phyloP scores from a whole-genome alignment of 345 rosid species.

The Schrenkiella parvula region DNA sequence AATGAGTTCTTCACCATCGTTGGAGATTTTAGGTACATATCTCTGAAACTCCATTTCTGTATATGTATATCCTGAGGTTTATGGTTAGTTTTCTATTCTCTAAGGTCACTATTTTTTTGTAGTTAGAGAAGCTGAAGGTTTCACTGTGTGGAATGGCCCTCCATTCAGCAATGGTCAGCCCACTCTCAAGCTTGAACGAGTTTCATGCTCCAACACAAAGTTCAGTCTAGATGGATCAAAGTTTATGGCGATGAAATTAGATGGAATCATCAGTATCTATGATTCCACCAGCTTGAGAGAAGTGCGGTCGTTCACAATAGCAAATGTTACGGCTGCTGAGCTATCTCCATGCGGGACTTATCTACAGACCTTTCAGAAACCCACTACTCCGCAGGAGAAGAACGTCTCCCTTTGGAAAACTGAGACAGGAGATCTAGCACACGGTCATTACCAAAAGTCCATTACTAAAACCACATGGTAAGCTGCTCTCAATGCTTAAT shows the following conservation, averaged over 20 bases:
- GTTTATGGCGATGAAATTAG: slow-evolving; percentile 59
- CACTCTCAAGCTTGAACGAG: slow-evolving; percentile 49
- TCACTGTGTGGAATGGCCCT: slow-evolving; percentile 79
- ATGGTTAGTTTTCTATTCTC: not conserved
- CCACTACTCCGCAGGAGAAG: slow-evolving; percentile 72
- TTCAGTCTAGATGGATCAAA: slow-evolving; percentile 78
- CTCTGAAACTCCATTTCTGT: not conserved
- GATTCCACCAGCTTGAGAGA: slow-evolving; percentile 55
- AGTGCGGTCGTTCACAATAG: slow-evolving; percentile 54
- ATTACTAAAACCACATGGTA: slow-evolving; percentile 83
- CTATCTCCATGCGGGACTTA: slow-evolving; percentile 79
- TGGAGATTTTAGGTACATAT: slow-evolving; percentile 71
- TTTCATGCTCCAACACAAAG: slow-evolving; percentile 54
- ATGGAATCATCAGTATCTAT: slow-evolving; percentile 51
- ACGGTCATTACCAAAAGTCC: slow-evolving; percentile 70
- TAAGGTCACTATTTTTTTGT: not conserved
- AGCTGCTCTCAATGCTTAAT: not conserved
- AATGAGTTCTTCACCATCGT: slow-evolving; percentile 41
- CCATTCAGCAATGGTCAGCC: slow-evolving; percentile 68
- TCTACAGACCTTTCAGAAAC: slow-evolving; percentile 85
- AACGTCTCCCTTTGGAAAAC: slow-evolving; percentile 65
- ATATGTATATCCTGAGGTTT: not conserved
- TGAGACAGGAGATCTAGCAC: slow-evolving; percentile 62
- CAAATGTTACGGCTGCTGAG: slow-evolving; percentile 53
- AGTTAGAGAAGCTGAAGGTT: slow-evolving; percentile 84